Conservation (phyloP, 1,284 basidiomycete genomes). For the Trichosporon inkin region DNA sequence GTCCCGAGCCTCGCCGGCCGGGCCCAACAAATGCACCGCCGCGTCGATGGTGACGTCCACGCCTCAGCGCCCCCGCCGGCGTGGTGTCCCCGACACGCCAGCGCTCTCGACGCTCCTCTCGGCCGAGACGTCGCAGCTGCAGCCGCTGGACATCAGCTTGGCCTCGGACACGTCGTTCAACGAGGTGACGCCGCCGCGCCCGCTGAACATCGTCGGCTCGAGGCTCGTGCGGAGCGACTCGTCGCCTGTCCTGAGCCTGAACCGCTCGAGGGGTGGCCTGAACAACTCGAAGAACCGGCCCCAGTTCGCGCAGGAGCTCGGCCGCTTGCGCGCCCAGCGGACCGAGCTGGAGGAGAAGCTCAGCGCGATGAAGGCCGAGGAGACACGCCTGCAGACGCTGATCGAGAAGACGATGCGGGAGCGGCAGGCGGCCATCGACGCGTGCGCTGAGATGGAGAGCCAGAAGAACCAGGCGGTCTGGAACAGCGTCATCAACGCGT, state of each 20-base stretch:
- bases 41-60: background rate
- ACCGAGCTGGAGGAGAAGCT: slow-evolving; percentile 14
- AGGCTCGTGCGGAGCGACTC: background rate
- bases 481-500: slow-evolving; percentile 11
- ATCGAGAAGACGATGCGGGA: slow-evolving; percentile 12
- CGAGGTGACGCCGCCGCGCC: slow-evolving; percentile 16
- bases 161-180: slow-evolving; percentile 15
- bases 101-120: slow-evolving; percentile 14
- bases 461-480: slow-evolving; percentile 15
- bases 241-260: background rate
- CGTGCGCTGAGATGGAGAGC: slow-evolving; percentile 4
- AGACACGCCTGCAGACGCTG: slow-evolving; percentile 8
- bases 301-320: slow-evolving; percentile 10
- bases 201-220: background rate
- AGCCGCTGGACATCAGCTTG: slow-evolving; percentile 14
- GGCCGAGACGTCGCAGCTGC: slow-evolving; percentile 8
- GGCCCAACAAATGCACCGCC: background rate
- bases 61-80: background rate
- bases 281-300: background rate
- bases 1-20: background rate
- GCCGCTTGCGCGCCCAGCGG: slow-evolving; percentile 10
- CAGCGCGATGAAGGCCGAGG: slow-evolving; percentile 9
- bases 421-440: slow-evolving; percentile 11
- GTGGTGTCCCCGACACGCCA: slow-evolving; percentile 13
- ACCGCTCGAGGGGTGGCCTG: background rate